Percentiles rank a stretch among this genome's conserved stretches.
phyloP scores from a whole-genome alignment of 306 rosid species.

The Biancaea sappan region DNA sequence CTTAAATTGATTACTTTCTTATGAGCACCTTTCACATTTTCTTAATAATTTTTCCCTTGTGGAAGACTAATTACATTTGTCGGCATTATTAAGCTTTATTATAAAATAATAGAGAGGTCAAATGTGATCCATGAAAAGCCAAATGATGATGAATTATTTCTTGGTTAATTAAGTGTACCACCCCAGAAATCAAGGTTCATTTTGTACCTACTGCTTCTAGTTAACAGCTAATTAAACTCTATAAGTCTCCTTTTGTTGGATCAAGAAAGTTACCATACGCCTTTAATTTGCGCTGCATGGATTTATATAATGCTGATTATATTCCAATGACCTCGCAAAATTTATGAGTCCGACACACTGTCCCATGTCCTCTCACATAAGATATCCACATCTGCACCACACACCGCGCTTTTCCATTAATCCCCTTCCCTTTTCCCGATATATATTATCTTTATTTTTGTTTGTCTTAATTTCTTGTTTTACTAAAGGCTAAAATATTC shows the following conservation, averaged over 20 bases:
- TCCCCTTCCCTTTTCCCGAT: too few relatives aligned
- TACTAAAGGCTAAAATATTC: too few relatives aligned
- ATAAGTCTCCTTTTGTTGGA: slow-evolving; percentile 42
- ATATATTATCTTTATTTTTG: too few relatives aligned
- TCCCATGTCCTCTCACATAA: too few relatives aligned
- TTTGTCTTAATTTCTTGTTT: too few relatives aligned
- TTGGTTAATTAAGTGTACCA: slow-evolving; percentile 46
- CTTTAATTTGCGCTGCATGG: too few relatives aligned
- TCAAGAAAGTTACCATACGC: not conserved
- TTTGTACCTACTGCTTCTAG: slow-evolving; percentile 36
- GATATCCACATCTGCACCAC: too few relatives aligned
- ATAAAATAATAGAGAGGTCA: slow-evolving; percentile 35
- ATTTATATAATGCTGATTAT: too few relatives aligned
- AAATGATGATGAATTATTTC: slow-evolving; percentile 51
- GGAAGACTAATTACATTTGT: slow-evolving; percentile 39
- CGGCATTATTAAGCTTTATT: slow-evolving; percentile 32
- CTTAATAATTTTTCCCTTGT: not conserved
- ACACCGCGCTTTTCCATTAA: too few relatives aligned
- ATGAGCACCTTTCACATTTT: slow-evolving; percentile 21
- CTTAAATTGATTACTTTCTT: slow-evolving; percentile 10
- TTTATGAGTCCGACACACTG: too few relatives aligned
- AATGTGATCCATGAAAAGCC: slow-evolving; percentile 47
- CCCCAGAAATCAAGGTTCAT: slow-evolving; percentile 76
- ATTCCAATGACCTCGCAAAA: too few relatives aligned
- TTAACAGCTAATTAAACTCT: slow-evolving; percentile 36